Percentiles rank a stretch among this genome's conserved stretches.
phyloP scores from a whole-genome alignment of 257 asterid genomes.

The Solanum habrochaites region DNA sequence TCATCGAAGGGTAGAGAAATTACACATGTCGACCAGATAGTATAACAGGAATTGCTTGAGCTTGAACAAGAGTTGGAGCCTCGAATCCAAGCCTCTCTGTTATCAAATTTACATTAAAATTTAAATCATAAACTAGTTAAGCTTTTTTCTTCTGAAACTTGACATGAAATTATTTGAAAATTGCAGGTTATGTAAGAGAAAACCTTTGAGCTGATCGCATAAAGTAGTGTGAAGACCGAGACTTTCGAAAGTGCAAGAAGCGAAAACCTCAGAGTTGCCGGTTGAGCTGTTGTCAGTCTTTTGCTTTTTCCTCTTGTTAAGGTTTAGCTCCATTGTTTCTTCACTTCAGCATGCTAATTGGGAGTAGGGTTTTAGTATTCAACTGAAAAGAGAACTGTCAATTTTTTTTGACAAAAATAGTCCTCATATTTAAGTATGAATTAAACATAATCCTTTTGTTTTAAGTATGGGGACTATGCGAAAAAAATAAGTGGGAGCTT shows the following conservation, averaged over 20 bases:
- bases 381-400: not conserved
- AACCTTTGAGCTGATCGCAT: constrained; percentile 88
- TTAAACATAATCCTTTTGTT: not conserved
- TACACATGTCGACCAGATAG: constrained; percentile 88
- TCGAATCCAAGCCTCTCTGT: constrained; percentile 84
- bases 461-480: not conserved
- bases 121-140: not conserved
- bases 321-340: constrained; percentile 5
- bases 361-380: not conserved
- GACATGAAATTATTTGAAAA: not conserved
- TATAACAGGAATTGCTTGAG: constrained; percentile 80
- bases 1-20: not conserved
- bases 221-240: constrained; percentile 72
- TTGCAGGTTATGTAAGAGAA: not conserved
- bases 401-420: not conserved
- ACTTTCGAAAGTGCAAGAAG: constrained; percentile 75
- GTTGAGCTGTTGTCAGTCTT: not conserved
- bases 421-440: not conserved
- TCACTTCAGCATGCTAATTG: not conserved
- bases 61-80: constrained; percentile 79
- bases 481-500: not conserved
- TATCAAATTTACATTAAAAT: not conserved
- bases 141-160: not conserved
- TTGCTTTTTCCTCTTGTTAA: not conserved
- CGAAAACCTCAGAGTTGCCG: constrained; percentile 43